A percentile compares a stretch with the other conserved stretches of the same genome.
These are phyloP conservation scores for Solanum etuberosum DNA, from an alignment of 257 asterid genomes.

Conservation along the genomic window DNA sequence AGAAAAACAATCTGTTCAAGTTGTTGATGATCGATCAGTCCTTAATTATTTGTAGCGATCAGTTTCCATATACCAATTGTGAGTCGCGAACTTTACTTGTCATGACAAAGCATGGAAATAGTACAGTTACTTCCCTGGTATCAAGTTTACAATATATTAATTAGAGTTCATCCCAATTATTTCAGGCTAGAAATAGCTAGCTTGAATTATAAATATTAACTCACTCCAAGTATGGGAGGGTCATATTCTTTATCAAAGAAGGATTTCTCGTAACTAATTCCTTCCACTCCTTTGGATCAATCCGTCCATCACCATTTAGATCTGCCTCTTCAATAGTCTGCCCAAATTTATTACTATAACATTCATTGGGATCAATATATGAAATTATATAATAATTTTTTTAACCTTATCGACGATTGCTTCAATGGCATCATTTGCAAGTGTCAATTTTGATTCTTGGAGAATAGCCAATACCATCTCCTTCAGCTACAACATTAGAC, in stretches of 20 bases:
- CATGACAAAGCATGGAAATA: background rate
- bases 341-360: background rate
- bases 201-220: background rate
- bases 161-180: background rate
- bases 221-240: conserved; percentile 55
- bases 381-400: background rate
- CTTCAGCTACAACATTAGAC: background rate
- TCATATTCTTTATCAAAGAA: conserved; percentile 60
- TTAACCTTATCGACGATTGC: background rate
- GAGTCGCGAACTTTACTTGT: background rate
- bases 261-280: conserved; percentile 48
- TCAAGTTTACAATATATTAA: background rate
- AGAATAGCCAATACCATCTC: background rate
- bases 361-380: background rate
- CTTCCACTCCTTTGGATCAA: conserved; percentile 57
- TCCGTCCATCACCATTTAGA: conserved; percentile 46
- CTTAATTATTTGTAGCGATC: background rate
- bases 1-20: background rate
- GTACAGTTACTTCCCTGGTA: background rate
- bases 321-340: conserved; percentile 54
- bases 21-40: background rate
- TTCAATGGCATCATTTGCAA: background rate
- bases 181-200: background rate
- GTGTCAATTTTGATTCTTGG: background rate
- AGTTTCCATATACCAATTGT: background rate